phyloP scores from a whole-genome alignment of 345 rosid species.

The Hibiscus trionum region DNA sequence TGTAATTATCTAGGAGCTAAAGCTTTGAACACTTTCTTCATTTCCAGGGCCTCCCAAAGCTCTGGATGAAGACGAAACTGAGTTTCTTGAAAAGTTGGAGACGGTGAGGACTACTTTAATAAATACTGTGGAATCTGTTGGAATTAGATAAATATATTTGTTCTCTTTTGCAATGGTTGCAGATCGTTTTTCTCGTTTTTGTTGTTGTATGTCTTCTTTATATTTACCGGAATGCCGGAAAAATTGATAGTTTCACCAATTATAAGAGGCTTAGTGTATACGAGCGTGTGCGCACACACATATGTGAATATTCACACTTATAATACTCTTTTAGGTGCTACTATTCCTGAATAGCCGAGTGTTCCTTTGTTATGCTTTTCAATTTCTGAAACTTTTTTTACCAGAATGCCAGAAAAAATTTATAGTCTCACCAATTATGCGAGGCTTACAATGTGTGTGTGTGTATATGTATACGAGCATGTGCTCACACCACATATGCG shows the following conservation, averaged over 20 bases:
- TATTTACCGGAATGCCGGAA: not conserved
- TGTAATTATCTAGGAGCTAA: not conserved
- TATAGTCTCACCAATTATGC: too few species aligned
- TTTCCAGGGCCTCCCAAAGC: constrained; percentile 92
- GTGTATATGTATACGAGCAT: too few species aligned
- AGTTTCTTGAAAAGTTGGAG: constrained; percentile 79
- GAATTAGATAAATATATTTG: not conserved
- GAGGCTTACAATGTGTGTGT: too few species aligned
- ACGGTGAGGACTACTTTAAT: constrained; percentile 41
- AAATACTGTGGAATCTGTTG: not conserved
- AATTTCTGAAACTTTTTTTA: too few species aligned
- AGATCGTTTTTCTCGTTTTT: not conserved
- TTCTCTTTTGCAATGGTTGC: not conserved
- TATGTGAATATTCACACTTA: too few species aligned
- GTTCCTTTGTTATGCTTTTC: too few species aligned
- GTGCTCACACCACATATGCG: too few species aligned
- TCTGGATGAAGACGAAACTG: constrained; percentile 91
- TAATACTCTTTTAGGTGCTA: too few species aligned
- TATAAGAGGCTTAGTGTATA: not conserved
- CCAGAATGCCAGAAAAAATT: too few species aligned
- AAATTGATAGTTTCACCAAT: not conserved
- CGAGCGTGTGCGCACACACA: not conserved
- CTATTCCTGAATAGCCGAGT: too few species aligned
- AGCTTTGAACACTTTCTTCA: not conserved
- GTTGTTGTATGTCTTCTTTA: not conserved